Evolutionary conservation across 441 rosid species (phyloP).

Genomic region (Croton setiger): DNA sequence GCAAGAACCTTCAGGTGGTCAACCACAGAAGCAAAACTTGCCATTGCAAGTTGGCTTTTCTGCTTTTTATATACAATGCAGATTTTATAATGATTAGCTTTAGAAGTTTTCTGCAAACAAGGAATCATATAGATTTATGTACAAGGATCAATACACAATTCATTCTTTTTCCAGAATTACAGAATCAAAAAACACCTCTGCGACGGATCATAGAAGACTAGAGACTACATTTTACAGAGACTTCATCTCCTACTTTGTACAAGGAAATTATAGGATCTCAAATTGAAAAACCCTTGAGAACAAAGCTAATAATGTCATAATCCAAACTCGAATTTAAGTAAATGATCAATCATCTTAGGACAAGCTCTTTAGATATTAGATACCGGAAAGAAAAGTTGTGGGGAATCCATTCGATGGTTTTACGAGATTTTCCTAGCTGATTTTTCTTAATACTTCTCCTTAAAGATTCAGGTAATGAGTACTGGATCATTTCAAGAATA

Average conservation of each 20-base stretch:
- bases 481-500: constrained; percentile 63
- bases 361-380: constrained; percentile 76
- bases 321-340: neutral
- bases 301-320: constrained; percentile 14
- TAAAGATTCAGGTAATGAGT: constrained; percentile 58
- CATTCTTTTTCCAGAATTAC: constrained; percentile 10
- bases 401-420: constrained; percentile 72
- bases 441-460: constrained; percentile 51
- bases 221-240: constrained; percentile 21
- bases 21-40: neutral
- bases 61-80: neutral
- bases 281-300: constrained; percentile 13
- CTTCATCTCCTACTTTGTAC: constrained; percentile 34
- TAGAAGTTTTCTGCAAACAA: neutral
- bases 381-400: constrained; percentile 81
- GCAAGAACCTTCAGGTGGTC: neutral
- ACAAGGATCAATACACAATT: constrained; percentile 14
- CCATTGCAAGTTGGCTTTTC: neutral
- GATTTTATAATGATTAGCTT: neutral
- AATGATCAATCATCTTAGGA: constrained; percentile 45
- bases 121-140: neutral
- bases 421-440: constrained; percentile 53
- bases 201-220: constrained; percentile 7
- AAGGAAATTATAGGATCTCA: constrained; percentile 20
- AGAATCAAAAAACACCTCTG: constrained; percentile 13